Base-by-base conservation (phyloP, 176 grass and related monocot genomes). In the Alloteropsis semialata region DNA sequence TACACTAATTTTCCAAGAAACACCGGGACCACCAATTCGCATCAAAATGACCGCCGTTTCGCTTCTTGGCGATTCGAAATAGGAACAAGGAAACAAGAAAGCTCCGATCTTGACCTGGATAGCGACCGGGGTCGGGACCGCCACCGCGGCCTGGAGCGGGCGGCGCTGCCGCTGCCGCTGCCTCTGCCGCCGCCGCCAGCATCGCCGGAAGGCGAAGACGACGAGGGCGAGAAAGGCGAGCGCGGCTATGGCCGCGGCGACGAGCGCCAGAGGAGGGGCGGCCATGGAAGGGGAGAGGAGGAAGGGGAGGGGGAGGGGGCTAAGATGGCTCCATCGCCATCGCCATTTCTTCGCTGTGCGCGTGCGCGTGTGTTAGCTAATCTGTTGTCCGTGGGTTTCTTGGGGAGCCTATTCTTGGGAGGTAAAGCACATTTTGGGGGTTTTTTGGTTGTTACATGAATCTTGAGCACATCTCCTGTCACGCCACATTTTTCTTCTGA, bases 171-270 rank as follows among this genome's bases (percentile, higher is more conserved):
- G 75, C 37, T 42, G 62, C 12, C 61, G 30, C 29, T 11, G 64
- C 30, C n/a, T 30, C 25, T 19, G 36, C 6, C 62, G 67, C 32
- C n/a, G 33, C 25, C 44, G 45, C 77, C 76, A 59, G 63, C 89
- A 91, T 60, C 71, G 89, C 38, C 77, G 85, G 55, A 86, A 81
- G 81, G 77, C 77, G 71, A 81, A 73, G 72, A 88, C 38, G 77
- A 58, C 78, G 38, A 91, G 44, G 77, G 81, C 44, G 57, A 88
- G 81, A 64, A 87, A 7, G 57, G 73, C 38, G 28, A 84, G 28
- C 33, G 63, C 77, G 41, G 76, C 80, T 72, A 87, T 68, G 69
- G 85, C 54, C 53, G 56, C 79, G 65, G 44, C 51, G 29, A 72
- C 57, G 78, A 82, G 70, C 32, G 38, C 45, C 49, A 73, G 83